Percentiles rank a stretch among this genome's conserved stretches.
Evolutionary conservation across 176 grass and related monocot species (phyloP).

Genomic region (Melocanna baccifera): DNA sequence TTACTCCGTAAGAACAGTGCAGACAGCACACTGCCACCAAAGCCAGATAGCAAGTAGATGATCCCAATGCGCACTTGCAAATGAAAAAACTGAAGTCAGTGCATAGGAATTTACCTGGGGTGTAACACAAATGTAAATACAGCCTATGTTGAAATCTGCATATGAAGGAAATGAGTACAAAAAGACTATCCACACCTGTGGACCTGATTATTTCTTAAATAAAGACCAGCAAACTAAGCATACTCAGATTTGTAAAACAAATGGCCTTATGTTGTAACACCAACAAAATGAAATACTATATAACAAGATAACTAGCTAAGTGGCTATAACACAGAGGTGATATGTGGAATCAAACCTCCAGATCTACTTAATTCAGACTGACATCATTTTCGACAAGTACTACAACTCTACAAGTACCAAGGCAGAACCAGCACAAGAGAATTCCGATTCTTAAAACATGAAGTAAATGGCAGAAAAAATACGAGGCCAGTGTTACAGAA

Average conservation of each 20-base stretch:
- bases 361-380: neutral
- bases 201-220: neutral
- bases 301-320: neutral
- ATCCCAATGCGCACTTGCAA: slow-evolving; percentile 67
- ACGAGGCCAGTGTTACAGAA: neutral
- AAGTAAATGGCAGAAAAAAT: neutral
- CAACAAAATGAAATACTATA: neutral
- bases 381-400: neutral
- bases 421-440: neutral
- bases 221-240: neutral
- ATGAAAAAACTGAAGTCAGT: slow-evolving; percentile 15
- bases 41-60: slow-evolving; percentile 81
- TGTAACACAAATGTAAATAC: neutral
- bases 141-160: neutral
- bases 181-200: neutral
- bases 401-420: neutral
- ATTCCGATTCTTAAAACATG: neutral
- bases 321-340: neutral
- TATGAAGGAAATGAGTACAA: neutral
- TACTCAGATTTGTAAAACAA: neutral
- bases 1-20: slow-evolving; percentile 58
- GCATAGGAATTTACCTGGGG: neutral
- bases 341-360: neutral
- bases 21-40: slow-evolving; percentile 75
- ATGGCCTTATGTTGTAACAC: neutral